Evolutionary conservation across 345 rosid species (phyloP).

Genomic region (Angophora floribunda): DNA sequence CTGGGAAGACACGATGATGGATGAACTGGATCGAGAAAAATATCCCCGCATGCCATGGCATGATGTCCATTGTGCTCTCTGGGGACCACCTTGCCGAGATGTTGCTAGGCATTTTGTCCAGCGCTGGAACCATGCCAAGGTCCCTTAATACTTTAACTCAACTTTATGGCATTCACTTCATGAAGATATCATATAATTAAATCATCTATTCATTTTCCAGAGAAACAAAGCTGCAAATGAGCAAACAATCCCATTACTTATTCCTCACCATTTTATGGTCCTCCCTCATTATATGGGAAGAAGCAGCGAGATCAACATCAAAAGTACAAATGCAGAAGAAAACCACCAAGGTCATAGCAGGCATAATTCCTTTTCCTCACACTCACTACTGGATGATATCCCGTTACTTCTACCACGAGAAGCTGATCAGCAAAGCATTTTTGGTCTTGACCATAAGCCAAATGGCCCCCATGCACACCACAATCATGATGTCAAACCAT

Average conservation of each 20-base stretch:
- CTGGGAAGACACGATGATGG: conserved; percentile 88
- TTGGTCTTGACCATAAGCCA: conserved; percentile 6
- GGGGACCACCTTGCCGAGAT: conserved; percentile 97
- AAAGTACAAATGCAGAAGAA: conserved; percentile 20
- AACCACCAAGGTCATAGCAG: conserved; percentile 16
- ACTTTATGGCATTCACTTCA: neutral
- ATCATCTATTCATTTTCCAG: conserved; percentile 15
- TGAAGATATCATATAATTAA: neutral
- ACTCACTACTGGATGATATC: conserved; percentile 52
- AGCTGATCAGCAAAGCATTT: conserved; percentile 17
- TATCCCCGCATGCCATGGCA: conserved; percentile 99
- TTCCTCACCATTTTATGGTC: conserved; percentile 97
- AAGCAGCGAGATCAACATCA: conserved; percentile 49
- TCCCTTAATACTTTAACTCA: neutral
- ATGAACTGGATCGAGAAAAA: conserved; percentile 62
- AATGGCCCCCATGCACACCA: neutral
- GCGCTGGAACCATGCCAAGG: conserved; percentile 99
- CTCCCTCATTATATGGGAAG: conserved; percentile 89
- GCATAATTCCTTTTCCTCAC: conserved; percentile 39
- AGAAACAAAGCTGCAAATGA: conserved; percentile 88
- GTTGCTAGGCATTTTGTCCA: conserved; percentile 89
- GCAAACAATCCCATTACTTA: conserved; percentile 71
- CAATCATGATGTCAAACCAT: neutral
- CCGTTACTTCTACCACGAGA: conserved; percentile 91
- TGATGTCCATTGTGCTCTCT: conserved; percentile 87